Evolutionary conservation across 345 rosid species (phyloP), one percentile per base, ranked within the genome.

Genomic region (Salix exigua): DNA sequence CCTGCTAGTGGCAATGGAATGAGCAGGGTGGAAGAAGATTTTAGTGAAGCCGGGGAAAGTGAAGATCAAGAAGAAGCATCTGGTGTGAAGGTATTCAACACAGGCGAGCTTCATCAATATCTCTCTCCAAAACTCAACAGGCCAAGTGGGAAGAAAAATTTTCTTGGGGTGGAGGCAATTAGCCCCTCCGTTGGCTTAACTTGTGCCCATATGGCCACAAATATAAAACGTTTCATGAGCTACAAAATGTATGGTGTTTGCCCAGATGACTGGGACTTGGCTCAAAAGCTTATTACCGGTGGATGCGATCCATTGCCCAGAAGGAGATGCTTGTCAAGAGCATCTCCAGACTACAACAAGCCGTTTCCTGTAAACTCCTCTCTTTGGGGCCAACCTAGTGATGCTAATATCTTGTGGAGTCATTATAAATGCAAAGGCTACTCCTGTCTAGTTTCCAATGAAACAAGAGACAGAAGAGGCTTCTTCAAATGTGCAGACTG

Each of bases 291-390:
- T n/a, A 80, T 88, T 13, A 53, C 67, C 35, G 64, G 66, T 37
- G 91, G 90, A 68, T 87, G 88, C 13, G 89, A 90, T 33, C 90
- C 89, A 46, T 65, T 88, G 70, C 89, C 94, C 26, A 87, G 87
- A 74, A 84, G 91, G 77, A 81, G 87, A 79, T 87, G 91, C 80
- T 77, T 87, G 73, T 84, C 89, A 33, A 84, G 80, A 78, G 30
- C 85, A 72, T 85, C 90, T 30, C 77, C 83, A 74, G 66, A 25
- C 31, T 86, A 82, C 77, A 70, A 72, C 25, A 81, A 68, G 71
- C 88, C 86, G 25, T 55, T 76, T 58, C 80, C 82, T 23, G 58
- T 77, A 12, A 84, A 81, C 81, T 40, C 71, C 19, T 87, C 89
- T 66, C 85, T 88, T 17, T 86, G 91, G 91, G 73, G 76, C 42